Evolutionary conservation across 257 asterid species (phyloP).

Genomic region (Parsonsia alboflavescens): DNA sequence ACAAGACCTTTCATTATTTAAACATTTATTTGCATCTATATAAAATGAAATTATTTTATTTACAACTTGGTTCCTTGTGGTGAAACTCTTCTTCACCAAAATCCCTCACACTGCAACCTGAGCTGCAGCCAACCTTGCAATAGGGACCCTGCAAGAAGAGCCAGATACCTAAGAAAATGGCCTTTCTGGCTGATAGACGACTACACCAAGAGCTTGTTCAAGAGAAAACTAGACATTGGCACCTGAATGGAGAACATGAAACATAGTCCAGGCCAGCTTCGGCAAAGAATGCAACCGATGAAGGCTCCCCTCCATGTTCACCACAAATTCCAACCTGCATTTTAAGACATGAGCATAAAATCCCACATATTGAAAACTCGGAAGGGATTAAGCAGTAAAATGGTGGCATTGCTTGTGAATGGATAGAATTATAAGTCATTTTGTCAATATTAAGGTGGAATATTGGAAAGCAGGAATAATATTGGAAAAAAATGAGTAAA

Average conservation of each 20-base stretch:
- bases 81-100: background rate
- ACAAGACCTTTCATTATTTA: background rate
- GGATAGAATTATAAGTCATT: too few species aligned
- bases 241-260: slow-evolving; percentile 98
- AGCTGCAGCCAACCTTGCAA: slow-evolving; percentile 98
- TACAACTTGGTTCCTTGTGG: slow-evolving; percentile 19
- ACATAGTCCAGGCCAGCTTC: slow-evolving; percentile 90
- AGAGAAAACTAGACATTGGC: background rate
- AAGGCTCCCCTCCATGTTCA: slow-evolving; percentile 96
- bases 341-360: background rate
- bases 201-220: background rate
- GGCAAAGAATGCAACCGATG: slow-evolving; percentile 88
- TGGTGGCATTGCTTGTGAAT: background rate
- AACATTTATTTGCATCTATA: background rate
- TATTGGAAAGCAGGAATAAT: too few species aligned
- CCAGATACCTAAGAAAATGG: background rate
- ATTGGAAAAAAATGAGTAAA: too few species aligned
- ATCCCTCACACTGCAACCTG: slow-evolving; percentile 56
- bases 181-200: background rate
- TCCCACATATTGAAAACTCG: background rate
- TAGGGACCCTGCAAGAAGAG: slow-evolving; percentile 59
- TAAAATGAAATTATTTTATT: slow-evolving; percentile 6
- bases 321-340: slow-evolving; percentile 89
- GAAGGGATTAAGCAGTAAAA: background rate
- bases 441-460: too few species aligned